A percentile compares a stretch with the other conserved stretches of the same genome.
phyloP scores from a whole-genome alignment of 495 filamentous ascomycete species.

The Podospora pseudoanserina region DNA sequence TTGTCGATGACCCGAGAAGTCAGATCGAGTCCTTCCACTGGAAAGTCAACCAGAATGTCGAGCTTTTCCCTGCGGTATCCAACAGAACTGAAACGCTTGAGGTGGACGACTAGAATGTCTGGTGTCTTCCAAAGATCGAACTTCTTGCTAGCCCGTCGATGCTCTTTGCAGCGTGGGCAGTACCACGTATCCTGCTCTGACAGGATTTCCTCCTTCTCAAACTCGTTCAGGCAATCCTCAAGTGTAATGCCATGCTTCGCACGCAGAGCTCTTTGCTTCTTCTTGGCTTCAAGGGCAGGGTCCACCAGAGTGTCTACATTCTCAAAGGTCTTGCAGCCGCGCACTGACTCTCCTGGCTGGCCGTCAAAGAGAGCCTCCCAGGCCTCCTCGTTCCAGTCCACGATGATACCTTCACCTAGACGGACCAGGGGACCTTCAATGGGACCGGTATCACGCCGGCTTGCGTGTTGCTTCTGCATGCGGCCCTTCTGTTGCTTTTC shows the following conservation, averaged over 20 bases:
- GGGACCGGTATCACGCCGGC: conserved; percentile 20
- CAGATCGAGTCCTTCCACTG: conserved; percentile 81
- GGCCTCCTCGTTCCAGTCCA: conserved; percentile 72
- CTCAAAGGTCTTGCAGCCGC: conserved; percentile 50
- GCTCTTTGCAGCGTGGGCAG: conserved; percentile 91
- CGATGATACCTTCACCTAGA: conserved; percentile 73
- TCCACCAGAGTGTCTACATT: conserved; percentile 57
- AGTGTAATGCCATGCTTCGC: conserved; percentile 72
- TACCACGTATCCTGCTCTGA: conserved; percentile 96
- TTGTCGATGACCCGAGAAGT: conserved; percentile 70
- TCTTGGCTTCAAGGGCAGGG: conserved; percentile 59
- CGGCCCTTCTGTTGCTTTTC: conserved; percentile 35
- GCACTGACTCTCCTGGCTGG: conserved; percentile 24
- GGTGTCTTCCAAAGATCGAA: conserved; percentile 95
- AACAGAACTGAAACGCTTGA: conserved; percentile 88
- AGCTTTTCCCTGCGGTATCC: conserved; percentile 79
- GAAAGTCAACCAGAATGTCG: conserved; percentile 87
- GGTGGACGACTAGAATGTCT: conserved; percentile 84
- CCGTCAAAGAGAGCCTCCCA: conserved; percentile 68
- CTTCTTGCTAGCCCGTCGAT: conserved; percentile 87
- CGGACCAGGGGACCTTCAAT: conserved; percentile 62
- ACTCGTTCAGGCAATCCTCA: conserved; percentile 90
- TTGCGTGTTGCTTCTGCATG: conserved; percentile 29
- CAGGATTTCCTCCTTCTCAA: conserved; percentile 86
- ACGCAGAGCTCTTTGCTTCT: conserved; percentile 55